Base-by-base conservation (phyloP, 495 filamentous ascomycete genomes). In the Astrocystis sublimbata region DNA sequence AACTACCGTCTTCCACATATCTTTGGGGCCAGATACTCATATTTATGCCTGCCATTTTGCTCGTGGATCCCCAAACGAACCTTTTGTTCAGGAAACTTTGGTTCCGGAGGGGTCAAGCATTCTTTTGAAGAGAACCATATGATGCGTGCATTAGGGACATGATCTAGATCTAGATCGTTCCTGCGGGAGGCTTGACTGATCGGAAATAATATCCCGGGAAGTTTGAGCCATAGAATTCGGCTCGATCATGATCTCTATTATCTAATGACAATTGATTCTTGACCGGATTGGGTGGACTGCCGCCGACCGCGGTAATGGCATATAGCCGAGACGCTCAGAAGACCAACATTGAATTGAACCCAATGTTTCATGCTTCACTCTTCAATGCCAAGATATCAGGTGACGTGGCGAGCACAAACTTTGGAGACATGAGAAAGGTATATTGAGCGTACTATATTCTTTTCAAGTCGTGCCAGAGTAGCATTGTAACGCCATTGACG, bases 291-390 rank as follows among this genome's bases (percentile, higher is more conserved):
- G 51, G 33, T 13, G 33, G 50, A 6, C 31, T 53, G 50, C 50
- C 50, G 50, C 30, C 17, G 50, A 33, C 51, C 33, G 51, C 21
- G 33, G 51, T 21, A n/a, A 40, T 54, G 13, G 51, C 10, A 54
- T 54, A 54, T 54, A 54, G 51, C 51, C 51, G 51, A 54, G 51
- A 54, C 10, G 2, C 31, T 33, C 21, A 15, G 51, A 38, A 54
- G 26, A 38, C 51, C 33, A 47, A 33, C 33, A 54, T 23, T 3
- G 15, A 26, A 33, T 26, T 19, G 36, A 31, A 54, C 33, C 51
- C 21, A 33, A 54, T 33, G 21, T 54, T 24, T 6, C 31, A 54
- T 54, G 40, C 51, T 54, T 54, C 23, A 33, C 31, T 19, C 40
- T 54, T 54, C 26, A 21, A 13, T 21, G 17, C 30, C 17, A 54